Evolutionary conservation across 2,329 filamentous ascomycete species (phyloP).

Genomic region (Penicillium hordei): DNA sequence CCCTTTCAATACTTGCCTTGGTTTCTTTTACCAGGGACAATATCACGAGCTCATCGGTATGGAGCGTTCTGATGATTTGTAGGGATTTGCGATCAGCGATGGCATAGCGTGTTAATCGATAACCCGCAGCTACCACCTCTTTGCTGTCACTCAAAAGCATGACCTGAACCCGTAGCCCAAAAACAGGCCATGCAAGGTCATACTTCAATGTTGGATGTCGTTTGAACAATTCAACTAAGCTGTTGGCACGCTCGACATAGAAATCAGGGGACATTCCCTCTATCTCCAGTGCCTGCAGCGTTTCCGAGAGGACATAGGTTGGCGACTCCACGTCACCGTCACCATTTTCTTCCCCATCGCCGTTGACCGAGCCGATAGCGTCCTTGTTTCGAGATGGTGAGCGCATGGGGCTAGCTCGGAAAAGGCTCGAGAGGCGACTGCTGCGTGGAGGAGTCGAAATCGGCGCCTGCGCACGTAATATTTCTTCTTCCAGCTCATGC

Average conservation of each 20-base stretch:
- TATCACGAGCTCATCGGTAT: constrained; percentile 91
- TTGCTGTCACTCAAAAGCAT: constrained; percentile 95
- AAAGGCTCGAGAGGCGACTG: constrained; percentile 58
- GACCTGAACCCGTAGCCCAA: constrained; percentile 87
- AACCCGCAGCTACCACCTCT: constrained; percentile 92
- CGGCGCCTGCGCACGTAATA: constrained; percentile 58
- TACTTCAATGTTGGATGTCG: constrained; percentile 91
- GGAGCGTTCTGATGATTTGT: constrained; percentile 79
- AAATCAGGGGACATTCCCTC: constrained; percentile 89
- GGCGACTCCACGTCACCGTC: constrained; percentile 76
- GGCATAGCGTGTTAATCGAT: constrained; percentile 88
- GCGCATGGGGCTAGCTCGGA: constrained; percentile 56
- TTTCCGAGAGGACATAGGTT: constrained; percentile 85
- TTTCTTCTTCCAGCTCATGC: constrained; percentile 59
- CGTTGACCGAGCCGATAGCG: constrained; percentile 36
- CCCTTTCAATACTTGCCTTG: constrained; percentile 94
- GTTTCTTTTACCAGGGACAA: constrained; percentile 91
- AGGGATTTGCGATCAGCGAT: constrained; percentile 90
- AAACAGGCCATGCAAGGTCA: constrained; percentile 92
- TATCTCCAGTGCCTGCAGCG: constrained; percentile 83
- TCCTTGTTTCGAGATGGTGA: constrained; percentile 47
- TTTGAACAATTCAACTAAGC: constrained; percentile 93
- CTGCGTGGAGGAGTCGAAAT: constrained; percentile 50
- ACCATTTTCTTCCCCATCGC: constrained; percentile 53
- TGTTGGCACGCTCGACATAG: constrained; percentile 90